Base-by-base conservation (phyloP, 768 basidiomycete species). In the Mrakia gelida region DNA sequence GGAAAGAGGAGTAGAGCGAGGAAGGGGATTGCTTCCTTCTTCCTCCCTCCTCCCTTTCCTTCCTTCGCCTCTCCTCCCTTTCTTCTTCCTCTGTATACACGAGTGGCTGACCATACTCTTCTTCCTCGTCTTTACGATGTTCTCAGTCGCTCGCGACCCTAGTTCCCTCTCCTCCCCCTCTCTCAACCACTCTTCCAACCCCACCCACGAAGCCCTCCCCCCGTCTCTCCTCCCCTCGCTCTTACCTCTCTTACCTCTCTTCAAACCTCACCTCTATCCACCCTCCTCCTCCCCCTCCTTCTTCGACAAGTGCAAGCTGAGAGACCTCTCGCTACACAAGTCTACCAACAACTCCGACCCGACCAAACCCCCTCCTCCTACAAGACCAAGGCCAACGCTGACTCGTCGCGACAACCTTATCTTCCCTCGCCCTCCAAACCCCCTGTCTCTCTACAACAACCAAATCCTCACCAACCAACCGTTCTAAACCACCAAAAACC, bases 121-220 rank as follows among this genome's bases (percentile, higher is more conserved):
- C 13, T 21, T 28, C 30, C 3, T 65, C n/a, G 21, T n/a, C 23
- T n/a, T 18, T 38, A 18, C 7, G 18, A 38, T 34, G 13, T 6
- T 59, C 26, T 52, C 43, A 76, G 75, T 76, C 75, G 67, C 75
- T 76, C 75, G 75, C 75, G 75, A 76, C 75, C 75, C 75, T 76
- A 68, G 63, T 68, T 68, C 56, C 68, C 54, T 62, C 68, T 30
- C 68, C 49, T 52, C 49, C 49, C 61, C 54, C 68, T 56, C 65
- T 41, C 54, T 32, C 34, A 54, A 23, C 21, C 59, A n/a, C 74
- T 21, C 61, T 13, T 61, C 74, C 41, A n/a, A 59, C 41, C 73
- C 21, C 28, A 26, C 32, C 21, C 15, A 43, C 61, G 43, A 62
- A 15, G 61, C 75, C 11, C 43, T 21, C 75, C 32, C 63, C 49